A percentile compares a stretch with the other conserved stretches of the same genome.
These are phyloP conservation scores for Cokeromyces recurvatus DNA, from an alignment of 371 early-diverging fungal genomes.

Conservation along the genomic window DNA sequence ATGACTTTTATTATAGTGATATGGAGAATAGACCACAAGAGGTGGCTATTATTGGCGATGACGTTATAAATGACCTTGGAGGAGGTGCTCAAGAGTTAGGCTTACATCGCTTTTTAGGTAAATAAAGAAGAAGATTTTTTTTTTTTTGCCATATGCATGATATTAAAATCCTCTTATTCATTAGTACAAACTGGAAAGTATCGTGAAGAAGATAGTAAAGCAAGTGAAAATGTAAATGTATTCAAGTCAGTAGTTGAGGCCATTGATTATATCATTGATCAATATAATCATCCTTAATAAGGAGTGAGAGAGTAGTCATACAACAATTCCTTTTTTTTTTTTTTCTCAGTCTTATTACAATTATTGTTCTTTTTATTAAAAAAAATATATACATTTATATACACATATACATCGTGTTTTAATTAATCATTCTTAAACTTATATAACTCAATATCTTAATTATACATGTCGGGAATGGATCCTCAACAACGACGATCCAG, in stretches of 20 bases:
- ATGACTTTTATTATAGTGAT: constrained; percentile 4
- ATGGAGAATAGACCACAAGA: constrained; percentile 31
- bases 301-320: too few species aligned
- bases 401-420: too few species aligned
- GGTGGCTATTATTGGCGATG: constrained; percentile 85
- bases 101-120: constrained; percentile 63
- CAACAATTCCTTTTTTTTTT: background rate
- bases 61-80: constrained; percentile 75
- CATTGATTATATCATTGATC: constrained; percentile 30
- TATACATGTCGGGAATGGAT: constrained; percentile 25
- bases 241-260: constrained; percentile 42
- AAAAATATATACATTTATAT: too few species aligned
- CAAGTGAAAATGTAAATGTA: constrained; percentile 14
- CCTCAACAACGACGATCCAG: constrained; percentile 12
- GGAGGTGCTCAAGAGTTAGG: constrained; percentile 71
- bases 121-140: background rate
- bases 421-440: too few species aligned
- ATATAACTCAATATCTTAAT: too few species aligned
- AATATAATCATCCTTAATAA: too few species aligned
- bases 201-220: constrained; percentile 60
- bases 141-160: background rate
- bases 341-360: background rate
- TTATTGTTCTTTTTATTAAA: too few species aligned
- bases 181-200: constrained; percentile 83
- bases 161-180: too few species aligned